A percentile compares a stretch with the other conserved stretches of the same genome.
Evolutionary conservation across 805 yeast genomes (phyloP).

Genomic region (Metschnikowia chrysomelidarum): DNA sequence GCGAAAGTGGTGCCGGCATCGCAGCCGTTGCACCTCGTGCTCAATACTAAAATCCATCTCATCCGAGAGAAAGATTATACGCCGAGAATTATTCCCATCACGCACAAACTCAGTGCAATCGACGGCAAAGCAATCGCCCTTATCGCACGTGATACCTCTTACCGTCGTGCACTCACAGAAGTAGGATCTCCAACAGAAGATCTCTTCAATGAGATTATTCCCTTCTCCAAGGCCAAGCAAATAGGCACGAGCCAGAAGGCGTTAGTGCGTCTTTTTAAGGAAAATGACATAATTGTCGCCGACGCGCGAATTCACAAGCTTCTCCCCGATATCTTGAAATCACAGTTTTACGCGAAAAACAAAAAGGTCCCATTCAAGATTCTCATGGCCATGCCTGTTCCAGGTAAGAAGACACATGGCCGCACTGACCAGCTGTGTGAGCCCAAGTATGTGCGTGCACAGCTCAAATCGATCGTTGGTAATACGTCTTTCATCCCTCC

Average conservation of each 20-base stretch:
- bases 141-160: constrained; percentile 75
- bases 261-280: constrained; percentile 50
- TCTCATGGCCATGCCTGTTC: constrained; percentile 50
- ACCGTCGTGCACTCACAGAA: constrained; percentile 46
- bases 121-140: constrained; percentile 53
- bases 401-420: constrained; percentile 40
- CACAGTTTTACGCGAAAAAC: constrained; percentile 59
- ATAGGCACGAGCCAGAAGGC: constrained; percentile 44
- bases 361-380: constrained; percentile 68
- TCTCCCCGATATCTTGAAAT: constrained; percentile 57
- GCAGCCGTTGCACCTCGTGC: constrained; percentile 39
- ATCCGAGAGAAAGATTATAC: constrained; percentile 45
- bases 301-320: constrained; percentile 67
- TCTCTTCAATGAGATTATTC: constrained; percentile 55
- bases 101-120: constrained; percentile 48
- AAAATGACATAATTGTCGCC: constrained; percentile 64
- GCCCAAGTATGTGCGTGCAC: constrained; percentile 59
- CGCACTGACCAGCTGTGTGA: constrained; percentile 60
- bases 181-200: constrained; percentile 59
- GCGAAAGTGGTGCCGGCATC: constrained; percentile 4
- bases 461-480: constrained; percentile 60
- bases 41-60: constrained; percentile 48
- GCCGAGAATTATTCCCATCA: constrained; percentile 60
- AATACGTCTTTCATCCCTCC: constrained; percentile 61
- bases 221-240: constrained; percentile 55